Evolutionary conservation across 2,329 filamentous ascomycete genomes (phyloP).

Genomic region (Claviceps purpurea): DNA sequence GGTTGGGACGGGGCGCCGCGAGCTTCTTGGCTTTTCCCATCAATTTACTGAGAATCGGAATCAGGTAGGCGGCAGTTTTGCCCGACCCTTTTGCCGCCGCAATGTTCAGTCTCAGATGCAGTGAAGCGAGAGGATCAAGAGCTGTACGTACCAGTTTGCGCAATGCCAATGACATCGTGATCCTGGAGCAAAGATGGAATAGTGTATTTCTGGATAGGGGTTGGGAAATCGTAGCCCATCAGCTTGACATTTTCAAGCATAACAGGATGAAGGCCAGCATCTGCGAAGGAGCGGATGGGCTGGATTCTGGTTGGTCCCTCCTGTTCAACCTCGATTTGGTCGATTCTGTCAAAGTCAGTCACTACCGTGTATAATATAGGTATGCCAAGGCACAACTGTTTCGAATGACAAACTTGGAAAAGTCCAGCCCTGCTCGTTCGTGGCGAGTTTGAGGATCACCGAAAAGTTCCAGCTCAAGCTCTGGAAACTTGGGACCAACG

Average conservation of each 20-base stretch:
- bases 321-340: slow-evolving; percentile 40
- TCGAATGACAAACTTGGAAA: slow-evolving; percentile 39
- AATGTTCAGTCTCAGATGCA: not conserved
- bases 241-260: slow-evolving; percentile 67
- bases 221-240: slow-evolving; percentile 58
- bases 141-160: slow-evolving; percentile 67
- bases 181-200: slow-evolving; percentile 67
- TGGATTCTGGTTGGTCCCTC: slow-evolving; percentile 40
- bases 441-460: slow-evolving; percentile 38
- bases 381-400: not conserved
- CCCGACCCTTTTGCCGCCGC: slow-evolving; percentile 61
- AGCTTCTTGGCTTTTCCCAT: slow-evolving; percentile 95
- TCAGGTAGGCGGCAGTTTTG: slow-evolving; percentile 86
- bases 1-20: slow-evolving; percentile 61
- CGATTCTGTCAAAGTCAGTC: slow-evolving; percentile 29
- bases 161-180: slow-evolving; percentile 74
- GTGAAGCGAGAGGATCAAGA: not conserved
- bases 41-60: slow-evolving; percentile 76
- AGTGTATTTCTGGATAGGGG: slow-evolving; percentile 76
- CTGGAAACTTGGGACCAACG: slow-evolving; percentile 55
- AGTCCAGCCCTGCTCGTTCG: slow-evolving; percentile 43
- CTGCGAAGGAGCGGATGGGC: slow-evolving; percentile 47
- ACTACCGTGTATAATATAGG: not conserved
- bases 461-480: slow-evolving; percentile 68
- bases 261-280: slow-evolving; percentile 73